Conservation (phyloP, 306 rosid species). For the Acacia melanoxylon region DNA sequence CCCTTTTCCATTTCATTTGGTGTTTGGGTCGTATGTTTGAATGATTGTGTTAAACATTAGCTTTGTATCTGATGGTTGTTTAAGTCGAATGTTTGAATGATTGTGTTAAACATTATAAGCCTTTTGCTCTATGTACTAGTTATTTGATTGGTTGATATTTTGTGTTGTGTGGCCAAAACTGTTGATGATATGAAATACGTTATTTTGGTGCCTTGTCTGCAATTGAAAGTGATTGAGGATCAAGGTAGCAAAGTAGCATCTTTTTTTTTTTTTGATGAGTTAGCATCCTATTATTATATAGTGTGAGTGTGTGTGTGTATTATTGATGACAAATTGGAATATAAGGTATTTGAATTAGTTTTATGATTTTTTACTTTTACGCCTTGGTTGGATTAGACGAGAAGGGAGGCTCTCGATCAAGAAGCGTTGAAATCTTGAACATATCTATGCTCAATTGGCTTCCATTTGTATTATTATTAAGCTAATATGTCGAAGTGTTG, state of each 20-base stretch:
- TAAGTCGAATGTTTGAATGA: background rate
- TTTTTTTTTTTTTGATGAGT: too few species aligned
- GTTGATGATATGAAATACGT: background rate
- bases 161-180: background rate
- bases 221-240: background rate
- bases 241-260: background rate
- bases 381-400: too few species aligned
- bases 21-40: background rate
- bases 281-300: background rate
- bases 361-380: too few species aligned
- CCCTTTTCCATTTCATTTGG: too few species aligned
- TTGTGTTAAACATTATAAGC: background rate
- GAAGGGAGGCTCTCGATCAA: constrained; percentile 29
- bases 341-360: too few species aligned
- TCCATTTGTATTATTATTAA: constrained; percentile 3
- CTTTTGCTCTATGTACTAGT: background rate
- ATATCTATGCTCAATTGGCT: constrained; percentile 22
- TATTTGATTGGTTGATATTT: background rate
- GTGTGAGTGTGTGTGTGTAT: too few species aligned
- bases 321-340: background rate
- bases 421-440: constrained; percentile 26
- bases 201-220: background rate
- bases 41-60: background rate
- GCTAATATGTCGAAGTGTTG: constrained; percentile 25
- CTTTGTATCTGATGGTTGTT: background rate